Evolutionary conservation across 352 stramenopile species (phyloP), one percentile per base, ranked within the genome.

Genomic region (Phytophthora pini): DNA sequence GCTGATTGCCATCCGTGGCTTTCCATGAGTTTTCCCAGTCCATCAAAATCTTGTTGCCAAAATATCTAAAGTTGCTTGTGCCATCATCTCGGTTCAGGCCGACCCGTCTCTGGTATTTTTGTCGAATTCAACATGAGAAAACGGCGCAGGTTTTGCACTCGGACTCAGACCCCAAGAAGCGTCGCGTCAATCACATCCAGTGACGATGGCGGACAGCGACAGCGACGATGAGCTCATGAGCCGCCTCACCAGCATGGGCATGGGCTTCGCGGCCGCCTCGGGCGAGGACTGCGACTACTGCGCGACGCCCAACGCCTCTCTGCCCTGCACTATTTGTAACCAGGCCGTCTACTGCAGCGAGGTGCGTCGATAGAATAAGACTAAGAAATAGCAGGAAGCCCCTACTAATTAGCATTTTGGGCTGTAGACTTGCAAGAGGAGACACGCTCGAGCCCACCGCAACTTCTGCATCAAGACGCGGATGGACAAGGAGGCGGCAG

Each of bases 191-290:
- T 53, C 40, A 60, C 39, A 51, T 34, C 39, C 40, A 20, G 10
- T 11, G 22, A 10, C 17, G 3, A 89, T 90, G 80, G 61, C 56
- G 29, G 84, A 95, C 70, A 95, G 80, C 73, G 85, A 95, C 78
- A 95, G 87, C 79, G 87, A 94, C 56, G 87, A 95, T 56, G 87
- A 95, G 71, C 82, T 95, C 64, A 92, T 95, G 85, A 89, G 56
- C 54, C 75, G 79, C 26, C 79, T 94, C 34, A 81, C 74, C 22
- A 81, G 70, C 46, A 66, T 78, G 65, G 57, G 50, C 44, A 58
- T 58, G 57, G 62, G 70, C 34, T 79, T 85, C 32, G 50, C 61
- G 24, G 49, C 5, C 29, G 50, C 39, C 3, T 65, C 69, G 48
- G 49, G 76, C 13, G 82, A 90, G 60, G 76, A 92, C 56, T 95